Base-by-base conservation (phyloP, 352 stramenopile species). In the Phytopythium chamaehyphon region DNA sequence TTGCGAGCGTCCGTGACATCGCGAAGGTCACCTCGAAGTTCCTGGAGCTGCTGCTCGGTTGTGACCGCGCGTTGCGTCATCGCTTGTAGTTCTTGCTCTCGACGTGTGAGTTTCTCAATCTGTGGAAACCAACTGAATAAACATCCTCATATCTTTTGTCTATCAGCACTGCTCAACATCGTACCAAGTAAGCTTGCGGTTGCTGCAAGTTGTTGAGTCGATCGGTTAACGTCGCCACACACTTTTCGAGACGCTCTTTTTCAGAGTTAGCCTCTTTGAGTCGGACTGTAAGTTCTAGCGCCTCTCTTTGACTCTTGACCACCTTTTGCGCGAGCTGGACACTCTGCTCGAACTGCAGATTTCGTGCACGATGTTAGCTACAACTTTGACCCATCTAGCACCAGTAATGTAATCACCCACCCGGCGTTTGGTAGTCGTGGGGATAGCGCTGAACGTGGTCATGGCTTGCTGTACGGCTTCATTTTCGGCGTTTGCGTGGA, bases 181-280 rank as follows among this genome's bases (percentile, higher is more conserved):
- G 36, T 57, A 91, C 80, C 64, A 91, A 54, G 59, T 89, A 91
- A 6, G 77, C 69, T 44, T 91, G 81, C 6, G 81, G 81, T 40
- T 91, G 81, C 31, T 88, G 73, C 8, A 88, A 55, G n/a, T 69
- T 74, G 14, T 52, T 51, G 19, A 91, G 50, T 35, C 74, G 76
- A 3, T 49, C 26, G 22, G 68, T 77, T 0, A 83, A 47, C 5
- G 70, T 53, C 0, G 44, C 48, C n/a, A 73, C 38, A 8, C 83
- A 48, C 8, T 56, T 38, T 16, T 71, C 38, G 1, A 88, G 61
- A 3, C 50, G 51, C 0, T 15, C 11, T 22, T 66, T 63, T n/a
- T 85, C 74, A 8, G 15, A 37, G 3, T 36, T 51, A 16, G 64
- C 63, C 2, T 69, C 52, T 19, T 62, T 64, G 7, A 85, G 56